Evolutionary conservation across 371 early-diverging fungal genomes (phyloP), one percentile per base, ranked within the genome.

Genomic region (Apophysomyces variabilis): DNA sequence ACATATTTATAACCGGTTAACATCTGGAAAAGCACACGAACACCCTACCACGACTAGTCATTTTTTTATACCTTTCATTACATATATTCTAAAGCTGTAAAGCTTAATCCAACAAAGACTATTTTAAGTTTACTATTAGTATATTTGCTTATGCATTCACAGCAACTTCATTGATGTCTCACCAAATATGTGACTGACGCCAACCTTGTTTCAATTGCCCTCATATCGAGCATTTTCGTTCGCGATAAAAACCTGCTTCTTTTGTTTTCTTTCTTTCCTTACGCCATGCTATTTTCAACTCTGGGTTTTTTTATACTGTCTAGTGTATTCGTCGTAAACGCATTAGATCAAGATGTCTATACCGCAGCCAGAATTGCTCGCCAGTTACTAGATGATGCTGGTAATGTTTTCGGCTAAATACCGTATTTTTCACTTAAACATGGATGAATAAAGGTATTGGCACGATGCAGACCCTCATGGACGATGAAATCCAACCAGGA

Each of bases 341-440:
- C 21, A 21, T 7, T 21, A 21, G 9, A 26, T 3, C 77, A 77
- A 54, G 64, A 65, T 50, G 63, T 65, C 14, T 38, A 67, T 39
- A 60, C 60, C 9, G 78, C 78, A 36, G 75, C 78, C 12, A 57
- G 58, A 37, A 43, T 75, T 13, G 63, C 71, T 4, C 68, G 78
- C 35, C 61, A 60, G 38, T 45, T 78, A 14, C 59, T 78, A 16
- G 64, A 60, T 9, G 78, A 78, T 57, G 67, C 72, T 56, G 75
- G 75, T 70, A 47, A 18, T 12, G 14, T 21, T 18, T 32, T 36
- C 63, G n/a, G n/a, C 50, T 6, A 47, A 13, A 3, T 14, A 38
- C 35, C 18, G 4, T 38, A 13, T 36, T 61, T 12, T 39, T 45
- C 44, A 57, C 6, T 7, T 50, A n/a, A n/a, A 57, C 32, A 26